Base-by-base conservation (phyloP, 2,329 filamentous ascomycete species). In the Calonectria crousiana region DNA sequence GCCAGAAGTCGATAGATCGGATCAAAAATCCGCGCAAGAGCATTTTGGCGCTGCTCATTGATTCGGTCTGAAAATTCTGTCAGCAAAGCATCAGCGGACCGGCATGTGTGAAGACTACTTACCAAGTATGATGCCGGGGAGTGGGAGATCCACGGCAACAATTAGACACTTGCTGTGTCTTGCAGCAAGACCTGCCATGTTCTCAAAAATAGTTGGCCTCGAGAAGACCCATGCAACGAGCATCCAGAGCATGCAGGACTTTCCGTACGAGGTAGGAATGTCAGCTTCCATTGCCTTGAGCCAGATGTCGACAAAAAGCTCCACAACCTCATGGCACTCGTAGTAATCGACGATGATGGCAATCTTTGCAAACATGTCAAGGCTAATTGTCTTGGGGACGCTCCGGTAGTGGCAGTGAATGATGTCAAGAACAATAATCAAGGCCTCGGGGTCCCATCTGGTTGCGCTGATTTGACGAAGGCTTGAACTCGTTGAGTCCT, bases 281-380 rank as follows among this genome's bases (percentile, higher is more conserved):
- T 52, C 16, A 1, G 1, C 1, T 20, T 38, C 68, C 6, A 4
- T 0, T 0, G 2, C 20, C 11, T 0, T 49, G 1, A 82, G 49
- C 81, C 79, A 82, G 0, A 70, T n/a, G 0, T 53, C 41, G 0
- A 18, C 23, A 14, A 78, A 72, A 4, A 78, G 10, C 13, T 81
- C 77, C 1, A 79, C 70, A 9, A 77, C 66, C 14, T 83, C 82
- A 32, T 81, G 77, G 36, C 79, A 83, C 5, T 81, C 66, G 18
- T 82, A 83, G 34, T 83, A 82, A n/a, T 83, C 81, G 1, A 83
- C 79, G 3, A 83, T 67, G 8, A 80, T 77, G 0, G 81, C 80
- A 10, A 83, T 69, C 32, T 82, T 81, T 2, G 80, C 77, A 0
- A 83, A 62, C 30, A 75, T 79, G 28, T 82, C 79, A 1, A 81